phyloP scores from a whole-genome alignment of 306 rosid genomes.

The Vicia villosa region DNA sequence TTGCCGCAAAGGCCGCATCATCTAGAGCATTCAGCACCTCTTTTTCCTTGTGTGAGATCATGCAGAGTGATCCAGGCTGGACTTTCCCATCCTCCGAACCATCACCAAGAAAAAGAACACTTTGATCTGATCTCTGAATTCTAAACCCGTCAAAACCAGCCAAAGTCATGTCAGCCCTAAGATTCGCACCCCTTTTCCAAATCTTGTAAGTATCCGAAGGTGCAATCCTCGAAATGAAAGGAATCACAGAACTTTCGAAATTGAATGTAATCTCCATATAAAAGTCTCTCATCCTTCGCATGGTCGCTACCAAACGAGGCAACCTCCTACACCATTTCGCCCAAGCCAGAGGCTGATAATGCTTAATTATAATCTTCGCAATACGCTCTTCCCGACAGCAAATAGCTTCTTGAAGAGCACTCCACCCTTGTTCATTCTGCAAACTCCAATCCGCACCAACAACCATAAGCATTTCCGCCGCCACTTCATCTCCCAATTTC shows the following conservation, averaged over 20 bases:
- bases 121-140: slow-evolving; percentile 96
- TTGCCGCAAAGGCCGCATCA: slow-evolving; percentile 81
- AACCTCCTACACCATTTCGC: slow-evolving; percentile 98
- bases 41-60: slow-evolving; percentile 89
- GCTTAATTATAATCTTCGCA: slow-evolving; percentile 79
- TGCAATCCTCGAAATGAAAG: slow-evolving; percentile 94
- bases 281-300: slow-evolving; percentile 95
- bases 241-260: slow-evolving; percentile 98
- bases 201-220: slow-evolving; percentile 97
- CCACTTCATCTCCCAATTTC: slow-evolving; percentile 73
- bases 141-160: slow-evolving; percentile 97
- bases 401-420: slow-evolving; percentile 98
- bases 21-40: slow-evolving; percentile 94
- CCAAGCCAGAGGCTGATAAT: slow-evolving; percentile 97
- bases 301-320: slow-evolving; percentile 87
- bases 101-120: slow-evolving; percentile 87
- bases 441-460: slow-evolving; percentile 99
- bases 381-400: slow-evolving; percentile 86
- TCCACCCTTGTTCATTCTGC: slow-evolving; percentile 99
- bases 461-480: slow-evolving; percentile 88
- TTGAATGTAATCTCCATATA: slow-evolving; percentile 98
- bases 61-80: slow-evolving; percentile 87
- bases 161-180: slow-evolving; percentile 97
- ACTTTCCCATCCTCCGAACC: slow-evolving; percentile 88
- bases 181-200: slow-evolving; percentile 98